Conservation (phyloP, 345 rosid genomes). For the Ceriops zippeliana region DNA sequence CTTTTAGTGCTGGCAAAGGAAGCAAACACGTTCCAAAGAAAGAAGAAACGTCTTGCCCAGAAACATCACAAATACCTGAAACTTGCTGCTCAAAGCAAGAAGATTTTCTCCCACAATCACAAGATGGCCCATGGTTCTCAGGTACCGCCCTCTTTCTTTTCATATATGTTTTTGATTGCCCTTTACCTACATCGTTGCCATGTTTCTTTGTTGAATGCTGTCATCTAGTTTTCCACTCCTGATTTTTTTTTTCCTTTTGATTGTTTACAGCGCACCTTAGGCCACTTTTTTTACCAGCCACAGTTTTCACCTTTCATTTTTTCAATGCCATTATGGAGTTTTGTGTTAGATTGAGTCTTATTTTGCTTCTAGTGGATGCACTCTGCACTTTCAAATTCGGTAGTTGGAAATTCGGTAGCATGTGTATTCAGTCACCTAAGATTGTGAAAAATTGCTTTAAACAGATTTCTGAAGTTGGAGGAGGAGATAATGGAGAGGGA, state of each 20-base stretch:
- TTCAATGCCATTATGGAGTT: too few relatives aligned
- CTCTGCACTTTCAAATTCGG: not conserved
- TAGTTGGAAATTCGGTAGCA: not conserved
- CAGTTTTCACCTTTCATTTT: not conserved
- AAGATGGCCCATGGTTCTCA: conserved; percentile 38
- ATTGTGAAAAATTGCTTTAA: conserved; percentile 27
- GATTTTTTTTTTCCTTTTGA: not conserved
- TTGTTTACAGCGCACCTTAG: not conserved
- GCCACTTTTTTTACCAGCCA: not conserved
- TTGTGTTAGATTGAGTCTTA: not conserved
- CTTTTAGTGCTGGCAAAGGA: conserved; percentile 39
- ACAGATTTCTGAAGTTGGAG: conserved; percentile 44
- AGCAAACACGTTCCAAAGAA: conserved; percentile 42
- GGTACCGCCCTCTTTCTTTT: conserved; percentile 43
- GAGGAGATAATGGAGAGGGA: conserved; percentile 32
- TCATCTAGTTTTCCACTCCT: too few relatives aligned
- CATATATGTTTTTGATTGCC: not conserved
- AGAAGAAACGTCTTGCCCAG: conserved; percentile 39
- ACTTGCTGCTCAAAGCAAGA: conserved; percentile 52
- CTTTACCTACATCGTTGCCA: not conserved
- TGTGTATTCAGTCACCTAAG: conserved; percentile 11
- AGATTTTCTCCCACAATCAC: conserved; percentile 24
- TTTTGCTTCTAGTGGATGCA: not conserved
- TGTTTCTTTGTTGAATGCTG: conserved; percentile 3
- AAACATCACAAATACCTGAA: conserved; percentile 53